Conservation (phyloP, 2,329 filamentous ascomycete species). For the Fusarium pseudocircinatum region DNA sequence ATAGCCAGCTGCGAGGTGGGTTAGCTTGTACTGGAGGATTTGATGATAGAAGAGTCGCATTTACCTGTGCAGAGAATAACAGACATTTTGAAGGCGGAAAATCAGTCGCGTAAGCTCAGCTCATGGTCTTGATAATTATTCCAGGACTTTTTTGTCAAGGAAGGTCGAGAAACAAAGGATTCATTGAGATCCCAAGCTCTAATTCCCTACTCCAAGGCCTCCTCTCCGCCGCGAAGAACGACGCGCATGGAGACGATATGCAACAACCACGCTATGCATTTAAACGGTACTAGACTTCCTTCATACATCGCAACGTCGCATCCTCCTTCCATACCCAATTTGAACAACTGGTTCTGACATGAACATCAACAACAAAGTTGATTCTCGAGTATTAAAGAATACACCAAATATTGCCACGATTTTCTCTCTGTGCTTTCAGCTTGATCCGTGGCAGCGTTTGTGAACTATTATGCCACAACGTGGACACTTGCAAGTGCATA, state of each 20-base stretch:
- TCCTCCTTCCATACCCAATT: neutral
- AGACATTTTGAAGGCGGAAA: conserved; percentile 57
- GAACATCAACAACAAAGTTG: neutral
- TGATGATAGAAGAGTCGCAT: conserved; percentile 7
- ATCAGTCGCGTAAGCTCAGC: conserved; percentile 33
- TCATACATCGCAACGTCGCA: neutral
- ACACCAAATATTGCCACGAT: too few relatives aligned
- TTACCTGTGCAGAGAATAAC: conserved; percentile 71
- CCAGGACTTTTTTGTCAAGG: conserved; percentile 25
- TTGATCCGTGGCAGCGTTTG: neutral
- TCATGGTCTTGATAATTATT: conserved; percentile 37
- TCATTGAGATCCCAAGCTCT: conserved; percentile 7
- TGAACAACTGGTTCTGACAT: neutral
- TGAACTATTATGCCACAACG: neutral
- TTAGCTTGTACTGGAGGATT: conserved; percentile 31
- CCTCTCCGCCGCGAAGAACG: conserved; percentile 6
- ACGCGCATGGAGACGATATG: conserved; percentile 15
- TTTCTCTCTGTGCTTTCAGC: neutral
- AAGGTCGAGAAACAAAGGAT: conserved; percentile 7
- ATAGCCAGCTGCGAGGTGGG: conserved; percentile 60
- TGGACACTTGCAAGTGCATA: neutral
- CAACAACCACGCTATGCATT: conserved; percentile 26
- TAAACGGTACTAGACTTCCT: neutral
- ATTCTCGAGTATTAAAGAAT: neutral
- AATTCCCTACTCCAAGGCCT: conserved; percentile 34